These are phyloP conservation scores for Diddensiella santjacobensis DNA, from an alignment of 805 yeast species.

Conservation along the genomic window DNA sequence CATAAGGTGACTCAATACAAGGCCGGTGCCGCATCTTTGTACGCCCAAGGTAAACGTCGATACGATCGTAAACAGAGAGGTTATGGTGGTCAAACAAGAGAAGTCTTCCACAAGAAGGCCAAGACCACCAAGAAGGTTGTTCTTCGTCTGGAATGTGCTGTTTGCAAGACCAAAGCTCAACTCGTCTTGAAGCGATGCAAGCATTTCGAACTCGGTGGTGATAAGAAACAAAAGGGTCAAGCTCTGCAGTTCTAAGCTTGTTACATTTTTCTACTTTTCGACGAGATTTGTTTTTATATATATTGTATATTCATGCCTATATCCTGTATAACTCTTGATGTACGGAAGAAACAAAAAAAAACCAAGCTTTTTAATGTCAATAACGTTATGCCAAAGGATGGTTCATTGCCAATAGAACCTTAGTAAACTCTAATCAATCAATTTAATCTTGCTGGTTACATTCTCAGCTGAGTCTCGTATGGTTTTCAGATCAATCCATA, in stretches of 20 bases:
- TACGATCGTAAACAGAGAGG: constrained; percentile 99
- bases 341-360: not conserved
- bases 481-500: too few relatives aligned
- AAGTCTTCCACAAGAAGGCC: constrained; percentile 99
- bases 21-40: constrained; percentile 99
- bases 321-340: constrained; percentile 1
- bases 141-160: constrained; percentile 97
- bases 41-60: constrained; percentile 99
- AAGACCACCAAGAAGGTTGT: constrained; percentile 99
- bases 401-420: too few relatives aligned
- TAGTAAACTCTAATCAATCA: too few relatives aligned
- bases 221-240: constrained; percentile 99
- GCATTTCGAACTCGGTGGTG: constrained; percentile 99
- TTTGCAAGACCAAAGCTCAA: constrained; percentile 98
- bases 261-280: not conserved
- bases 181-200: constrained; percentile 98
- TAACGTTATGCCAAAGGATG: too few relatives aligned
- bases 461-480: too few relatives aligned
- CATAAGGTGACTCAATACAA: constrained; percentile 99
- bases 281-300: constrained; percentile 1
- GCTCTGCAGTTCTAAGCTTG: constrained; percentile 92
- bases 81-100: constrained; percentile 99
- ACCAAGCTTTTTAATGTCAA: not conserved
- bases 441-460: too few relatives aligned
- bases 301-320: constrained; percentile 1